Conservation (phyloP, 805 yeast genomes). For the Wickerhamiella cacticola region DNA sequence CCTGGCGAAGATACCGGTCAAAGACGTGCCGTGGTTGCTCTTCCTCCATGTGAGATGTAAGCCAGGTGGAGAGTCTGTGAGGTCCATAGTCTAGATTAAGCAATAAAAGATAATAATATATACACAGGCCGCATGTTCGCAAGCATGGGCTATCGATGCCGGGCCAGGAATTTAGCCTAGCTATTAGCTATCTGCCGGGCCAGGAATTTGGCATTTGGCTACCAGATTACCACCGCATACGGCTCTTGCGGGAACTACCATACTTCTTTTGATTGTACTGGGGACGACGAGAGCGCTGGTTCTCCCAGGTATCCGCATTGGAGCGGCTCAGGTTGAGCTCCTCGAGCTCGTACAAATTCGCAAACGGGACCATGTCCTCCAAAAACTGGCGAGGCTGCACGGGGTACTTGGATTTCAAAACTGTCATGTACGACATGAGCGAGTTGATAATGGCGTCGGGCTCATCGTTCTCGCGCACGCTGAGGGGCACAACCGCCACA, state of each 20-base stretch:
- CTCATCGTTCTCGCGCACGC: conserved; percentile 19
- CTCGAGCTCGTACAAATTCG: conserved; percentile 21
- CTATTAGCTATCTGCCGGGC: too few relatives aligned
- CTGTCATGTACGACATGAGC: conserved; percentile 23
- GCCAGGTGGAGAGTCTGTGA: too few relatives aligned
- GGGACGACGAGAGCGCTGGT: not conserved
- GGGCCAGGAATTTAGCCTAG: too few relatives aligned
- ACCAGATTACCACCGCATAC: conserved; percentile 23
- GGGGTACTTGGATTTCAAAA: conserved; percentile 18
- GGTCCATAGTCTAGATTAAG: too few relatives aligned
- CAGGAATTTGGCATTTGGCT: not conserved
- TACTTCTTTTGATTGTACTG: conserved; percentile 13
- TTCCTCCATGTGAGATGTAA: not conserved
- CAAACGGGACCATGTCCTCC: conserved; percentile 23
- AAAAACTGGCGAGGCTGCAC: conserved; percentile 18
- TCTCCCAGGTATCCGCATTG: conserved; percentile 19
- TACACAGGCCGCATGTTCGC: too few relatives aligned
- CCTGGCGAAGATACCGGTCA: conserved; percentile 4
- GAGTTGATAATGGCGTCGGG: conserved; percentile 21
- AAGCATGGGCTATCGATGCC: too few relatives aligned
- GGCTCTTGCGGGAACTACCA: conserved; percentile 21
- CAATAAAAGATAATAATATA: too few relatives aligned
- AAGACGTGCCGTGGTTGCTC: conserved; percentile 1
- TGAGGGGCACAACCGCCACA: conserved; percentile 13
- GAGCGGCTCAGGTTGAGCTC: conserved; percentile 16